phyloP scores from a whole-genome alignment of 805 yeast genomes.

The Ogataea methanolica region DNA sequence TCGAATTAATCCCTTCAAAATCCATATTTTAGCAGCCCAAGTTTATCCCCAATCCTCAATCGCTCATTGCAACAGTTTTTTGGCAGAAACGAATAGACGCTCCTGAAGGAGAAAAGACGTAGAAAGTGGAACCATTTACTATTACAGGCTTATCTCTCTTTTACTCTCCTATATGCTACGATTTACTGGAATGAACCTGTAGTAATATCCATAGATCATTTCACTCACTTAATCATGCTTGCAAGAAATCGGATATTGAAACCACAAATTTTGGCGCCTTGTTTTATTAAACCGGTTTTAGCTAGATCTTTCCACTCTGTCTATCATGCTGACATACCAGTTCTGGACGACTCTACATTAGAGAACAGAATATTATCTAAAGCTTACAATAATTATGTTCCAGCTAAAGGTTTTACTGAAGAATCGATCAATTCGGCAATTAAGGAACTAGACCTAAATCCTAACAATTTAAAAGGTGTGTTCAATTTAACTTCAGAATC shows the following conservation, averaged over 20 bases:
- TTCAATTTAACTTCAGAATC: conserved; percentile 31
- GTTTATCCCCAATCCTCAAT: no score
- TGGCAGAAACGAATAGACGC: no score
- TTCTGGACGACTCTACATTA: conserved; percentile 25
- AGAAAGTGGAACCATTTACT: no score
- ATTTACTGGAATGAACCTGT: no score
- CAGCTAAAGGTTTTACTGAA: conserved; percentile 40
- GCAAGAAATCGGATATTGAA: background rate
- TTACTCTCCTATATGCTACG: no score
- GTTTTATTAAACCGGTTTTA: background rate
- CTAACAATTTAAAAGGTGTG: conserved; percentile 38
- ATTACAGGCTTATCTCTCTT: no score
- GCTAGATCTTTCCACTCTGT: conserved; percentile 33
- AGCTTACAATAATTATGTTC: conserved; percentile 34
- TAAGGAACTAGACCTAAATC: conserved; percentile 33
- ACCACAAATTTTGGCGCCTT: background rate
- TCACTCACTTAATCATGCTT: background rate
- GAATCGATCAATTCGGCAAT: conserved; percentile 41
- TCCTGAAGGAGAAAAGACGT: no score
- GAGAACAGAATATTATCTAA: conserved; percentile 34
- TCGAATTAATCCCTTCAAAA: no score
- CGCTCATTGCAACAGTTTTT: no score
- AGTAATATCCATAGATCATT: no score
- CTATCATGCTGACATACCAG: conserved; percentile 36
- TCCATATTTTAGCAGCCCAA: no score